Base-by-base conservation (phyloP, 1,139 yeast genomes). In the Magnusiomyces paraingens region DNA sequence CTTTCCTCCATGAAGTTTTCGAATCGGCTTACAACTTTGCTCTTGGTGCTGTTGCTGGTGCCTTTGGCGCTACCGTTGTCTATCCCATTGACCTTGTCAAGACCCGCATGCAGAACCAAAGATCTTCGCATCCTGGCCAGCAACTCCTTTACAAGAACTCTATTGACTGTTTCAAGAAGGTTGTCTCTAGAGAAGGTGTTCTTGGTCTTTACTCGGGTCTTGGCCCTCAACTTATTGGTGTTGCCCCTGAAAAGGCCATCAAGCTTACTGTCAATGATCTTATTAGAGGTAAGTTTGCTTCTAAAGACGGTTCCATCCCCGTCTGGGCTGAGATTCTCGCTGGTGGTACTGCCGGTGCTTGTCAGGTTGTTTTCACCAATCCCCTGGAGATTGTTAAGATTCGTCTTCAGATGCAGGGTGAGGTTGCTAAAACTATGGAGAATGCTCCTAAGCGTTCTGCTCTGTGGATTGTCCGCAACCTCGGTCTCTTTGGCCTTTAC, bases 161-260 rank as follows among this genome's bases (percentile, higher is more conserved):
- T 8, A 59, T 83, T 35, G 98, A 93, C 69, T 93, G 98, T 72
- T 84, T 90, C 70, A 75, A 77, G 52, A 90, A 90, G 66, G 90
- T 91, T 54, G 59, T 91, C 39, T 73, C 77, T 51, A 75, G 79
- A 58, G 98, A 93, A 73, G 98, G 99, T 49, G 66, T 87, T 53
- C 75, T 78, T 62, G 98, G 98, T n/a, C 77, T 93, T 55, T 93
- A 93, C 70, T 85, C 96, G 12, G 99, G 99, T 55, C 76, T 93
- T 55, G 90, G 89, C 12, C 98, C 98, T 39, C 99, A 93, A 71
- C 76, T 93, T 64, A 83, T 93, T 48, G 99, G 99, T 60, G 98
- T 93, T 51, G 98, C 98, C 0, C 99, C 99, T 2, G 99, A 93
- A 71, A 93, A 93, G 75, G 99, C 98, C 51, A 93, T 93, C 66